Evolutionary conservation across 2,329 filamentous ascomycete genomes (phyloP), one percentile per base, ranked within the genome.

Genomic region (Emmonsiellopsis sp.): DNA sequence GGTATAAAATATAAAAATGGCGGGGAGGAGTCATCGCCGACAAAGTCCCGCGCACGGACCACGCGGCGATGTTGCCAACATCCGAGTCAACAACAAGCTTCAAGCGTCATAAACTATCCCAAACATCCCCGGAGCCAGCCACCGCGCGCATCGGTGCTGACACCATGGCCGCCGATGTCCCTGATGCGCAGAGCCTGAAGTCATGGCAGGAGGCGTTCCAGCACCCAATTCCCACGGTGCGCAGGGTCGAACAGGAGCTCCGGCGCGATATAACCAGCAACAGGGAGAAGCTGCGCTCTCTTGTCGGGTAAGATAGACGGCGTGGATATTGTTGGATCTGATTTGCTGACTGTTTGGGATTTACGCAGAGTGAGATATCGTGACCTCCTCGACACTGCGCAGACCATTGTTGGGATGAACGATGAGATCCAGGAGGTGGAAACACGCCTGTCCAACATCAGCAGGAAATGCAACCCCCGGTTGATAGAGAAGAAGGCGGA

Each of bases 331-430:
- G 40, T 42, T 46, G 42, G 44, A 14, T 36, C 13, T 11, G 10
- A 47, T 39, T 40, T 53, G 51, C 51, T 55, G 37, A 53, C 54
- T 45, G 52, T 46, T 52, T 47, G 48, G 55, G 42, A 46, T 51
- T n/a, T 42, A 7, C 7, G 44, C 60, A 84, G 81, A 17, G 75
- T 79, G 61, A 81, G 82, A 63, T 97, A 97, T 71, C 87, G 92
- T 60, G 88, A 93, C 62, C 82, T 97, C 7, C 82, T 97, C 31
- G 88, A 88, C 51, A 96, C 92, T 0, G 92, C 92, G 52, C 91
- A 96, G 71, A 85, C 85, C n/a, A 97, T 97, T 60, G 86, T 96
- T 52, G 80, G 84, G 56, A 95, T 97, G 88, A 86, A 88, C 60
- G 72, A 71, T 40, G 84, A 92, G 65, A 92, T 93, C 72, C 80